Base-by-base conservation (phyloP, 2,329 filamentous ascomycete genomes). In the Madurella fahalii region DNA sequence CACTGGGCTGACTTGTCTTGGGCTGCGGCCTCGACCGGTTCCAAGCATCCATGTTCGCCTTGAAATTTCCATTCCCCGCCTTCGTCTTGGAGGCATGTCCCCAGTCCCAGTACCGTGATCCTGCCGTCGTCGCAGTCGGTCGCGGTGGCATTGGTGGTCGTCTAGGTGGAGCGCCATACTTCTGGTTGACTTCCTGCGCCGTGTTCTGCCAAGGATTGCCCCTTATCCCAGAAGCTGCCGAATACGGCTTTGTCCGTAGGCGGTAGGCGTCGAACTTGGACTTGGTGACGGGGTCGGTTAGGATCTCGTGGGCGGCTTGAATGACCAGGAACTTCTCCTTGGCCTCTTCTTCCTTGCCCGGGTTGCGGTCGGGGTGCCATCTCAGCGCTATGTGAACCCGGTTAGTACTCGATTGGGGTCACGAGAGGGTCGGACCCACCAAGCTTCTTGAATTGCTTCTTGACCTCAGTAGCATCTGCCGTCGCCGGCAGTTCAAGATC, bases 291-390 rank as follows among this genome's bases (percentile, higher is more conserved):
- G 78, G 73, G 54, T 82, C 79, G 25, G 72, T 76, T 13, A 84
- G 70, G 50, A 96, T 78, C 68, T 96, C 91, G 67, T 95, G 86
- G 18, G 91, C 91, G 4, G 87, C 83, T 70, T 95, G 89, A 47
- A 96, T 95, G 47, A 86, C 82, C 69, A 95, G 89, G 66, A 96
- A 96, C 66, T 89, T 88, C 32, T 86, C 78, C 61, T 89, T 89
- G 67, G 87, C 87, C 66, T 93, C 89, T 54, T 82, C 73, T 71
- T 95, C 90, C 65, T 82, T 83, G 49, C 91, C 91, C 11, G 87
- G 89, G 66, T 96, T 95, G 56, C 91, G 86, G 69, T 96, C 91
- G 8, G 91, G 91, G 66, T 96, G 91, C 65, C 88, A 95, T 69
- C 89, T 88, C 45, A 95, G 77, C 46, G 90, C 90, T 90, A 54